Base-by-base conservation (phyloP, 2,329 filamentous ascomycete genomes). In the Bipolaris gigantea region DNA sequence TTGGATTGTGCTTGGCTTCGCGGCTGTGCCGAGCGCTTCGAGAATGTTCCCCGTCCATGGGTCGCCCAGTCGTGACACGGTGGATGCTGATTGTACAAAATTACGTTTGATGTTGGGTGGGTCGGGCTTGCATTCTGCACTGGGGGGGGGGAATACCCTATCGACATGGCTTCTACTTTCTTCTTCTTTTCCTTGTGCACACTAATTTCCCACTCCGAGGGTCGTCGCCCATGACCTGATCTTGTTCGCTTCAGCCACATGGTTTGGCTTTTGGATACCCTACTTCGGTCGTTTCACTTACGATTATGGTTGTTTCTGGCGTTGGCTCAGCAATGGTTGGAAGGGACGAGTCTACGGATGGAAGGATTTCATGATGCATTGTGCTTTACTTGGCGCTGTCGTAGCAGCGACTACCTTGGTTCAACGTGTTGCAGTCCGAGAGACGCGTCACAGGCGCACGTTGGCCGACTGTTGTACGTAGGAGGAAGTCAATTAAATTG, bases 1-100 rank as follows among this genome's bases (percentile, higher is more conserved):
- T 66, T 88, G 34, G 76, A 77, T 19, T 81, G 80, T 60, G 63
- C 73, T 13, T 88, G 85, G 83, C 76, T 88, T 27, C 62, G 63
- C 30, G 69, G 69, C 15, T 76, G 71, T 48, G 59, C 55, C 35
- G 52, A 70, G 43, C 53, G 54, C 21, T 73, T 64, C 42, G 70
- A 72, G 51, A 46, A 67, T 23, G 66, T 69, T 6, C 50, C 59
- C 10, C 62, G 65, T n/a, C 51, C 68, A n/a, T 73, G 71, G 70
- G 50, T 67, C 33, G 50, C 58, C 5, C 60, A 66, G 10, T 64
- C 58, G 16, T 69, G 59, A 48, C 33, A 36, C 30, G 19, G 32
- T 46, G 35, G n/a, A 40, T 42, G 27, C 23, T 34, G 43, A 46
- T 47, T 39, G 49, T 49, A 32, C 49, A 49, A 32, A 34, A 21